A percentile compares a stretch with the other conserved stretches of the same genome.
Evolutionary conservation across 176 grass and related monocot genomes (phyloP).

Genomic region (Thinopyrum elongatum): DNA sequence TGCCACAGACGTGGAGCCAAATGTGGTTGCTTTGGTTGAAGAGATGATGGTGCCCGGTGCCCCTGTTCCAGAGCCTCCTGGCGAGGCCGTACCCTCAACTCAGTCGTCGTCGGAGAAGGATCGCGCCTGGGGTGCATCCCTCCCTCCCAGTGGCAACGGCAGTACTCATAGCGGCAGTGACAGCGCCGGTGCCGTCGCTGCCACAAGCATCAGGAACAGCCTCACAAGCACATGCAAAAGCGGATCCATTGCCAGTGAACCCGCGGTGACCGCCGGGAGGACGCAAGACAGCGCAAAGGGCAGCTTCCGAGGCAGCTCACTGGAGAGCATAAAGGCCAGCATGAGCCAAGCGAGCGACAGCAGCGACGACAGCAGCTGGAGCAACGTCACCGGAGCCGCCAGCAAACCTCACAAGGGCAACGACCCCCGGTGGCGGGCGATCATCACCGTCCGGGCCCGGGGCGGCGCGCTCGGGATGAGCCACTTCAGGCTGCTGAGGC

Average conservation of each 20-base stretch:
- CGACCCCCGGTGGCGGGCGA: constrained; percentile 82
- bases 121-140: constrained; percentile 63
- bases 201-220: constrained; percentile 45
- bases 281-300: constrained; percentile 40
- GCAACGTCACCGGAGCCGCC: constrained; percentile 52
- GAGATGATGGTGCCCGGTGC: constrained; percentile 32
- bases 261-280: constrained; percentile 38
- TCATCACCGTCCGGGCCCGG: constrained; percentile 63
- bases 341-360: constrained; percentile 76
- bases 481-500: constrained; percentile 82
- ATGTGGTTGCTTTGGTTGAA: constrained; percentile 37
- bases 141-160: constrained; percentile 79
- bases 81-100: constrained; percentile 29
- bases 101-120: constrained; percentile 60
- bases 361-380: constrained; percentile 82
- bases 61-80: not conserved
- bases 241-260: constrained; percentile 38
- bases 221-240: constrained; percentile 59
- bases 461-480: constrained; percentile 30
- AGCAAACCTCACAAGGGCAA: constrained; percentile 93
- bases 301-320: constrained; percentile 45
- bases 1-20: constrained; percentile 31
- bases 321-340: constrained; percentile 74
- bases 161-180: constrained; percentile 80
- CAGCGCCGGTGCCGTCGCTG: constrained; percentile 47